Evolutionary conservation across 345 rosid species (phyloP), one percentile per base, ranked within the genome.

Genomic region (Brassica carinata): DNA sequence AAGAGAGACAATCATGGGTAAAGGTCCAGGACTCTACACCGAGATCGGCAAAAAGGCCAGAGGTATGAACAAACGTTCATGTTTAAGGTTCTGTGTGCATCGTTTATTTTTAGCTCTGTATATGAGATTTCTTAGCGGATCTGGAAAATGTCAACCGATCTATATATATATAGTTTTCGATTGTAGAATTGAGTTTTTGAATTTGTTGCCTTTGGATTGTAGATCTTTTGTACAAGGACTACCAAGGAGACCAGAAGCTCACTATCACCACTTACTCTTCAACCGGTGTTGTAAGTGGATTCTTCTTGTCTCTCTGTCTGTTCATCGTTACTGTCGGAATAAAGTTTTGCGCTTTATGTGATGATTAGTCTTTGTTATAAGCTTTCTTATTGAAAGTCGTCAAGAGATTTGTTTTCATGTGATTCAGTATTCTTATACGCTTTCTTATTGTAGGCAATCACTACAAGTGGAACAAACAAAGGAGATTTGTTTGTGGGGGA

Each of bases 1-100:
- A 40, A 5, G 72, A 5, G 72, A 59, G 17, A 9, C 48, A 74
- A 77, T 51, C 84, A 96, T 93, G 98, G 94, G 72, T 57, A 90
- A 90, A 76, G 99, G 99, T 68, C 98, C 97, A 10, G 99, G 93
- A 33, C 96, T 95, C 83, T 95, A 91, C 93, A 67, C 92, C 74
- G 97, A 90, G 57, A 93, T 95, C 86, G 99, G 98, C 85, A 95
- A 95, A 85, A 89, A 87, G 69, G 90, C 96, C 82, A 87, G 89
- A 93, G 98, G 98, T 93, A 51, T 51, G 57, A 51, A 48, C 7
- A 43, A 43, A 43, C 51, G 10, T 2, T 11, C 51, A 38, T 38
- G 43, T 34, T 34, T 34, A 5, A 34, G 5, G 8, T 34, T 34
- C 38, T 34, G 38, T 34, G 38, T 34, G 33, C 33, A 31, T 51